Percentiles rank a stretch among this genome's conserved stretches.
These are phyloP conservation scores for Globisporangium perplexum DNA, from an alignment of 352 stramenopile genomes.

Conservation along the genomic window DNA sequence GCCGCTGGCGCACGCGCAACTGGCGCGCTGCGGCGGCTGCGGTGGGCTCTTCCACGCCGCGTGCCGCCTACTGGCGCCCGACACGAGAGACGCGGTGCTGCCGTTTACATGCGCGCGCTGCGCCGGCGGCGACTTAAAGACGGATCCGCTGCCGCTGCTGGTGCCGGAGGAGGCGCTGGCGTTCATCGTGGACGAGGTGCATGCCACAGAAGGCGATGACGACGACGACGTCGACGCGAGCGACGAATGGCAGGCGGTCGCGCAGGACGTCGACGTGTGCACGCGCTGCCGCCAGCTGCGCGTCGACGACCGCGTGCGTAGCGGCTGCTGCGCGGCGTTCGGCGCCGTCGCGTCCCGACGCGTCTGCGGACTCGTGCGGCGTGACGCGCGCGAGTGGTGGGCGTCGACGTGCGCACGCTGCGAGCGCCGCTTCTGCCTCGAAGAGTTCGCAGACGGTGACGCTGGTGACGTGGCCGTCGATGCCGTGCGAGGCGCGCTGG, in stretches of 20 bases:
- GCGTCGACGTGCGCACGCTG: too few relatives aligned
- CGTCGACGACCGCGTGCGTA: constrained; percentile 27
- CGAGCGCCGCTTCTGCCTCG: too few relatives aligned
- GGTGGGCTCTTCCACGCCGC: constrained; percentile 37
- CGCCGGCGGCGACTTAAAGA: neutral
- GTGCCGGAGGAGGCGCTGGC: constrained; percentile 23
- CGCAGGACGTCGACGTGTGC: constrained; percentile 43
- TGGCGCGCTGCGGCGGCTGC: constrained; percentile 27
- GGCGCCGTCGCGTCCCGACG: too few relatives aligned
- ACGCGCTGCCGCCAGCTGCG: constrained; percentile 44
- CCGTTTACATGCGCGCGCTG: constrained; percentile 21
- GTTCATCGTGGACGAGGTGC: constrained; percentile 12
- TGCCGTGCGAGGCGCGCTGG: too few relatives aligned
- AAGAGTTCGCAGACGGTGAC: too few relatives aligned
- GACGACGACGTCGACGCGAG: too few relatives aligned
- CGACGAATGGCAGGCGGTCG: constrained; percentile 30
- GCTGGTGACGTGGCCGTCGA: too few relatives aligned
- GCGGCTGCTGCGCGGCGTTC: too few relatives aligned
- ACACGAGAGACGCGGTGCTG: constrained; percentile 8
- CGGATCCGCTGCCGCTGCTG: constrained; percentile 17
- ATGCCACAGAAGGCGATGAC: neutral
- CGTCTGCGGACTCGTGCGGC: constrained; percentile 3
- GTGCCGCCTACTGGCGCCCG: constrained; percentile 15
- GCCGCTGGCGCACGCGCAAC: constrained; percentile 4
- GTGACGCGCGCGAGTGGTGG: too few relatives aligned